Evolutionary conservation across 169 alveolate species (phyloP).

Genomic region (Plasmodium relictum): DNA sequence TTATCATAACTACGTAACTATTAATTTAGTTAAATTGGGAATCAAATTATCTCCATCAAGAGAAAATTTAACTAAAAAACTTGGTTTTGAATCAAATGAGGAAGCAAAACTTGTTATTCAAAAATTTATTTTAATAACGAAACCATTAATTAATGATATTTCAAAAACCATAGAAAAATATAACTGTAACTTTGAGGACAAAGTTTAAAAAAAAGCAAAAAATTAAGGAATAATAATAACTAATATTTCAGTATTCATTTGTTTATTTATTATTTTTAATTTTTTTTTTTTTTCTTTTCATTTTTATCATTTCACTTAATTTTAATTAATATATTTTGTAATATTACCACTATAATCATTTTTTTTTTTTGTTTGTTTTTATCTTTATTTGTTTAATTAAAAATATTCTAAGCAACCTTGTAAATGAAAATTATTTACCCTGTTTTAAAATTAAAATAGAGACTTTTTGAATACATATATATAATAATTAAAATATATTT

Average conservation of each 20-base stretch:
- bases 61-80: conserved; percentile 41
- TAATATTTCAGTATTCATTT: too few species aligned
- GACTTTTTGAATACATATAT: neutral
- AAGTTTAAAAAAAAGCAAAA: conserved; percentile 23
- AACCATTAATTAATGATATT: conserved; percentile 46
- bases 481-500: too few species aligned
- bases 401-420: too few species aligned
- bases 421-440: too few species aligned
- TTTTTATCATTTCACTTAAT: too few species aligned
- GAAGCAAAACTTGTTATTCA: conserved; percentile 25
- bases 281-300: too few species aligned
- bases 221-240: neutral
- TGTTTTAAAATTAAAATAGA: neutral
- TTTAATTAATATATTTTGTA: too few species aligned
- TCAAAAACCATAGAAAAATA: conserved; percentile 45
- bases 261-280: too few species aligned
- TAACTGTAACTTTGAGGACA: conserved; percentile 58
- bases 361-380: too few species aligned
- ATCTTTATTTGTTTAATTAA: too few species aligned
- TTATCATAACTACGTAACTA: conserved; percentile 64
- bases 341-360: too few species aligned
- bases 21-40: conserved; percentile 48
- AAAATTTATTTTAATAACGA: conserved; percentile 36
- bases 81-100: conserved; percentile 28
- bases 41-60: conserved; percentile 53